Evolutionary conservation across 352 stramenopile genomes (phyloP), one percentile per base, ranked within the genome.

Genomic region (Phytopythium delawarense): DNA sequence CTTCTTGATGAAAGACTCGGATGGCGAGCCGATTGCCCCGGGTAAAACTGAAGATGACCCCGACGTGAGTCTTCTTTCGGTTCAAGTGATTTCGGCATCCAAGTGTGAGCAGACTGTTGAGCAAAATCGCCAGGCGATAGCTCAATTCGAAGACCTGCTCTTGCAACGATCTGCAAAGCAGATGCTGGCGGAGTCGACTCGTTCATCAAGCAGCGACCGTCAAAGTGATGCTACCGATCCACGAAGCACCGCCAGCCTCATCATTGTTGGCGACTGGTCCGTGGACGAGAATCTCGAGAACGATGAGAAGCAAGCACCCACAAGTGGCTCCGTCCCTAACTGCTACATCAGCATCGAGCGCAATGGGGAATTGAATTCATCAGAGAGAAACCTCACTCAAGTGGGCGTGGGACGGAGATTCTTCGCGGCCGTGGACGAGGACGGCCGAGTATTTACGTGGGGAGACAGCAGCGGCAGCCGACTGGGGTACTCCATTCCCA

Each of bases 391-490:
- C 20, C 37, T 88, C 23, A 69, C 64, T 6, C 64, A 85, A 46
- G 62, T 88, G 11, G 73, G 72, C 13, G 70, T 66, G 35, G 81
- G 81, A 0, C 72, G 87, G 48, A 64, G 81, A 4, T 91, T 87
- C 62, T 91, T 89, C 64, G 79, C 74, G n/a, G 55, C 64, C 1
- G 64, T 81, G 30, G 72, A 66, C 28, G 71, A 81, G 23, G 37
- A 74, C 44, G 84, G 84, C 2, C 34, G 62, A 4, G 49, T 91
- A 4, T 75, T 64, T 4, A 88, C 75, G 15, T 93, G 81, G 81
- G 84, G 84, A 15, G 84, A 93, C 63, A 75, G 65, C 21, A 85
- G 70, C 40, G 80, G 79, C 25, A 69, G 77, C 1, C 79, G 84
- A 20, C 70, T 91, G n/a, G 84, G 80, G 3, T 88, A 87, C 30